Evolutionary conservation across 495 filamentous ascomycete species (phyloP).

Genomic region (Articulospora tetracladia): DNA sequence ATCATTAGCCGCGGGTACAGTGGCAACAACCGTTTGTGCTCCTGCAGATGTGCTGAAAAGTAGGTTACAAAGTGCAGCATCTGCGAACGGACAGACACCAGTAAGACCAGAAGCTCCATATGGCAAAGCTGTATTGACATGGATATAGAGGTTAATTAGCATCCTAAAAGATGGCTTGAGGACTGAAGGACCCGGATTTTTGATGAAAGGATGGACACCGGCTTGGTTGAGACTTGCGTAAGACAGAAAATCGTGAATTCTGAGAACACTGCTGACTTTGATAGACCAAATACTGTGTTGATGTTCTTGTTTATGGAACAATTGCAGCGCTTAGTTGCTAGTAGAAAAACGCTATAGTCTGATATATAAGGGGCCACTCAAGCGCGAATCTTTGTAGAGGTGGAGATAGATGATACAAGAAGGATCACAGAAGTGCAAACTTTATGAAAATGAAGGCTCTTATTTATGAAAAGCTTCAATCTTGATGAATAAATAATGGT

Average conservation of each 20-base stretch:
- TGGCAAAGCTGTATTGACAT: neutral
- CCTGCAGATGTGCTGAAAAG: conserved; percentile 39
- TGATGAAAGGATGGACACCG: conserved; percentile 41
- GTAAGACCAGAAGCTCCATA: neutral
- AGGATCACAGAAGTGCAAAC: too few relatives aligned
- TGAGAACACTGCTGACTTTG: neutral
- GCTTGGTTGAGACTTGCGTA: conserved; percentile 37
- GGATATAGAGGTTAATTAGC: conserved; percentile 20
- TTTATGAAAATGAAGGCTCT: too few relatives aligned
- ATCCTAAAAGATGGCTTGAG: conserved; percentile 26
- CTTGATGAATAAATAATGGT: too few relatives aligned
- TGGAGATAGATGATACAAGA: neutral
- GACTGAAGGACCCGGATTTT: conserved; percentile 32
- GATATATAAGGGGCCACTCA: neutral
- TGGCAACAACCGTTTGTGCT: conserved; percentile 35
- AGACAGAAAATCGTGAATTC: neutral
- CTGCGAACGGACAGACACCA: conserved; percentile 2
- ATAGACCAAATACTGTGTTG: conserved; percentile 35
- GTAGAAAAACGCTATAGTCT: conserved; percentile 7
- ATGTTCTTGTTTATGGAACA: conserved; percentile 41
- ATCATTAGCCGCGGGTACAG: conserved; percentile 33
- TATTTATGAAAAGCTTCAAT: too few relatives aligned
- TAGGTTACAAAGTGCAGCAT: conserved; percentile 30
- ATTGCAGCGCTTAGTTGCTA: conserved; percentile 20
- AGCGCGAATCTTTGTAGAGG: neutral